Base-by-base conservation (phyloP, 176 grass and related monocot species). In the Alopecurus myosuroides region DNA sequence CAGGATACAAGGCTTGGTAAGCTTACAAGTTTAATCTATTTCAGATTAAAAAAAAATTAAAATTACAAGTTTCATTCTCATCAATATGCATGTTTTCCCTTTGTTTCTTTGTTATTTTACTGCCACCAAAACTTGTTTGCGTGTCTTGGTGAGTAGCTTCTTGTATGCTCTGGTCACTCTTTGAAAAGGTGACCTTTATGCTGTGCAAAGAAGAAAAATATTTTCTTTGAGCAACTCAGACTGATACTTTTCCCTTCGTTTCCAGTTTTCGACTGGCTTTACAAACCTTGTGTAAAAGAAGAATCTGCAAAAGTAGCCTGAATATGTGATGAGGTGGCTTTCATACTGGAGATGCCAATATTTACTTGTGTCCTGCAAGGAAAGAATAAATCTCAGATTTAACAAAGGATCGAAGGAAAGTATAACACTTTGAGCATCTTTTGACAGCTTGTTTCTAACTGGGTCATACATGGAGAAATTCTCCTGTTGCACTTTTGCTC, bases 301-400 rank as follows among this genome's bases (percentile, higher is more conserved):
- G 73, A 81, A 85, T 73, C 87, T 86, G 62, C 56, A 69, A 84
- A 89, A 81, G 75, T 79, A 71, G 63, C 41, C 51, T 85, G 77
- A 85, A 78, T 88, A 72, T 85, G 55, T 88, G 34, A 82, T 58
- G 44, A n/a, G 29, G 13, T 88, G 77, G 55, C 86, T 68, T 91
- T 82, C 77, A 15, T 52, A 85, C 74, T 86, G 72, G 83, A 89
- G 97, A 96, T 99, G 49, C 93, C 78, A 89, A 94, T 49, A 92
- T 91, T 94, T 94, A 82, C 69, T 73, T 89, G 64, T 77, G 74
- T 44, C 50, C 75, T 86, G 78, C 56, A 77, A 94, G 74, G 82
- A 94, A 95, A 87, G 89, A 98, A 94, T 95, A 89, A 89, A 76
- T 71, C 82, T 91, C 4, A 37, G 64, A 52, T 64, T 42, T 74